phyloP scores from a whole-genome alignment of 306 rosid species.

The Quercus dentata region DNA sequence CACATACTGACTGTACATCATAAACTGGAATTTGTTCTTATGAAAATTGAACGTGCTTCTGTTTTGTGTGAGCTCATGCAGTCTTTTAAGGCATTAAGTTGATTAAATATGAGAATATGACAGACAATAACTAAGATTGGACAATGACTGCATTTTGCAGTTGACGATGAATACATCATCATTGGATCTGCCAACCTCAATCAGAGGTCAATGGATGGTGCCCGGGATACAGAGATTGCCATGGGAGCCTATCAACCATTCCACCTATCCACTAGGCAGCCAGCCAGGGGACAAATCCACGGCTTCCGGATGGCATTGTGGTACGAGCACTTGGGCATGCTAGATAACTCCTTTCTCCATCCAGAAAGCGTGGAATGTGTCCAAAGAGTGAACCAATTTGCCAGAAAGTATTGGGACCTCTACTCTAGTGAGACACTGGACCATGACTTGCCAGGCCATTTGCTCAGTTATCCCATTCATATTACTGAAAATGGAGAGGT shows the following conservation, averaged over 20 bases:
- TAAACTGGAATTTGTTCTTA: not conserved
- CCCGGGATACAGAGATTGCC: constrained; percentile 48
- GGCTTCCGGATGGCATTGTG: constrained; percentile 53
- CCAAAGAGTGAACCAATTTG: constrained; percentile 33
- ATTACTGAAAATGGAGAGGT: constrained; percentile 35
- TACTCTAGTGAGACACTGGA: constrained; percentile 23
- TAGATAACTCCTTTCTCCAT: constrained; percentile 28
- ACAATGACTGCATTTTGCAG: constrained; percentile 13
- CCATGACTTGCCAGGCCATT: constrained; percentile 42
- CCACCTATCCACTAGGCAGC: constrained; percentile 27
- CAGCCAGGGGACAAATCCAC: constrained; percentile 51
- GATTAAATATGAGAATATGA: not conserved
- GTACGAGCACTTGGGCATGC: constrained; percentile 47
- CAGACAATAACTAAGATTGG: not conserved
- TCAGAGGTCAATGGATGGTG: constrained; percentile 57
- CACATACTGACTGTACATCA: not conserved
- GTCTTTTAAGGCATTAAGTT: not conserved
- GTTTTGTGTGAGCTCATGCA: not conserved
- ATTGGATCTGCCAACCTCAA: constrained; percentile 54
- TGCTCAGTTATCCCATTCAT: constrained; percentile 41
- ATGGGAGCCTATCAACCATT: constrained; percentile 59
- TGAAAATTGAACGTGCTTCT: not conserved
- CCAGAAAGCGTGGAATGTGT: constrained; percentile 43
- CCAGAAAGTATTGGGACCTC: constrained; percentile 29
- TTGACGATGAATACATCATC: constrained; percentile 54